These are phyloP conservation scores for Colletotrichum eleusines DNA, from an alignment of 2,329 filamentous ascomycete species.

Conservation along the genomic window DNA sequence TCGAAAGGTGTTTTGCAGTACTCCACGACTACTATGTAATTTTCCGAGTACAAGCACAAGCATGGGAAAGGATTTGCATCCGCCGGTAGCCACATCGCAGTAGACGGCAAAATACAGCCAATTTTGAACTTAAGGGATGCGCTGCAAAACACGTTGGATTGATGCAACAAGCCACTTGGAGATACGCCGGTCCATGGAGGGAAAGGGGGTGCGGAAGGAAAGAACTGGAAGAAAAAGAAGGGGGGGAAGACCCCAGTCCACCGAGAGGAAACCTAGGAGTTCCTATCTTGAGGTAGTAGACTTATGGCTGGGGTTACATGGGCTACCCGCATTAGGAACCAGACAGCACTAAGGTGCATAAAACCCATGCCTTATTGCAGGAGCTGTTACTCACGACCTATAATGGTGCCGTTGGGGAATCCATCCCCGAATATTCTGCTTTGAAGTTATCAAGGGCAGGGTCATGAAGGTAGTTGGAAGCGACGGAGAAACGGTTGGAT, in stretches of 20 bases:
- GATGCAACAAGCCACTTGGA: neutral
- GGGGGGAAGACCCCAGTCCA: no score
- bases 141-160: neutral
- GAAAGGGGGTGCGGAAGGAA: no score
- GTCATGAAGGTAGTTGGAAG: neutral
- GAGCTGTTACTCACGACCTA: neutral
- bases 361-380: neutral
- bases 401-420: neutral
- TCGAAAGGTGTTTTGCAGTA: neutral
- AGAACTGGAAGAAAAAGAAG: neutral
- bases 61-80: neutral
- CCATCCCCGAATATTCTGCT: neutral
- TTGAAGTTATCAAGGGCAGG: no score
- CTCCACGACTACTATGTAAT: neutral
- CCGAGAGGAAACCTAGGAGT: neutral
- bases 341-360: neutral
- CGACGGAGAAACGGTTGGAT: neutral
- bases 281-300: neutral
- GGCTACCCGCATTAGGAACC: neutral
- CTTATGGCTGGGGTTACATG: neutral
- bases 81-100: neutral
- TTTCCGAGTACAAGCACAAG: neutral
- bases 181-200: neutral
- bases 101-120: neutral
- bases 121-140: no score